Evolutionary conservation across 108 stramenopile species (phyloP), one percentile per base, ranked within the genome.

Genomic region (Stephanodiscus triporus): DNA sequence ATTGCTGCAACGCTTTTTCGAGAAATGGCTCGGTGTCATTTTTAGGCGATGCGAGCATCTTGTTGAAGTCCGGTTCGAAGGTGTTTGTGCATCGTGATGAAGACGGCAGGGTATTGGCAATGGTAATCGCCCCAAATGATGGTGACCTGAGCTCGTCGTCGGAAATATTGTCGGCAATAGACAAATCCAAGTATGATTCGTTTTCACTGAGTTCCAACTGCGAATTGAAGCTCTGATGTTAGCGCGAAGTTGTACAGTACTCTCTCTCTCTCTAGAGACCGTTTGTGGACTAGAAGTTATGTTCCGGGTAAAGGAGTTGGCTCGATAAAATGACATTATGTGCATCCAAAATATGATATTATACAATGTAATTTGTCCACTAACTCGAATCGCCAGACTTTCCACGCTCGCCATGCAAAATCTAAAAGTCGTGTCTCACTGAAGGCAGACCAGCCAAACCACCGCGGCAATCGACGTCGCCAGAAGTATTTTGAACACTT

Each of bases 381-480:
- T 34, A n/a, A n/a, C 32, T 34, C 32, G 2, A 34, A 34, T 34
- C 4, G 32, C 32, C 32, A 34, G 32, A 34, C 32, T 34, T 34
- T 34, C 32, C 32, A 34, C 32, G 32, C 32, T 34, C 32, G 32
- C 4, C 32, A 5, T 9, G 14, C 17, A 23, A 66, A 23, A 66
- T 2, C 32, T 5, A 4, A 34, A 34, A 2, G 32, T 5, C 4
- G 32, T 34, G 32, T 34, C 32, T 80, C 72, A 80, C 67, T 68
- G 62, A 29, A 80, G 56, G 40, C 79, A 80, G 0, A 73, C 63
- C 59, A 80, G 49, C 79, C 79, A 80, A 48, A 80, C 61, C 49
- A 80, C 73, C 2, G 79, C 79, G 57, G 79, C 79, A 20, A 80
- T 65, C 26, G 79, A 73, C 14, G 72, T 53, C 0, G 79, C 79